Evolutionary conservation across 75 land plant species (phyloP).

Genomic region (Cupressus sempervirens): DNA sequence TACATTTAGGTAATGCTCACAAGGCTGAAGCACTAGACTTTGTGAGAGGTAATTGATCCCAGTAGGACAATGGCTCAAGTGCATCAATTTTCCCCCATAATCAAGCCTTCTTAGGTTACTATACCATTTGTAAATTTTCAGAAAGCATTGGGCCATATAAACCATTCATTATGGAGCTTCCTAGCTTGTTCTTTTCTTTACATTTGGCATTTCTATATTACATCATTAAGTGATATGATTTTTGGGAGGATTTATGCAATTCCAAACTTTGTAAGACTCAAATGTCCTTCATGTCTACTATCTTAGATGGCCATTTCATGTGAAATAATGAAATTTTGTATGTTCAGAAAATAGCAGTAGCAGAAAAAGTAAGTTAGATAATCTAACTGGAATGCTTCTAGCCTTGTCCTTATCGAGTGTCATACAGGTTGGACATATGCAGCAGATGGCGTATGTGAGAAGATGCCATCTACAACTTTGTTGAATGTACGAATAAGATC

Average conservation of each 20-base stretch:
- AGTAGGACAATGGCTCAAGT: background rate
- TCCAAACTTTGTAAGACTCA: background rate
- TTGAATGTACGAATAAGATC: constrained; percentile 63
- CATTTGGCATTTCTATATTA: background rate
- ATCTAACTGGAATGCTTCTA: background rate
- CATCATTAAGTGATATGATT: background rate
- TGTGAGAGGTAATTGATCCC: background rate
- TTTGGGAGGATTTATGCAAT: background rate
- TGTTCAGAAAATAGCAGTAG: constrained; percentile 1
- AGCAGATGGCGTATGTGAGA: constrained; percentile 88
- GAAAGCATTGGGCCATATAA: background rate
- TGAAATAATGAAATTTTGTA: background rate
- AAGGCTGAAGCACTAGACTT: background rate
- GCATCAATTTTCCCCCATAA: background rate
- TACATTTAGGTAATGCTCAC: background rate
- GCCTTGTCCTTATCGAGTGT: constrained; percentile 3
- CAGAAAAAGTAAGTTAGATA: constrained; percentile 2
- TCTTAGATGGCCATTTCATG: background rate
- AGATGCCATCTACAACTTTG: constrained; percentile 89
- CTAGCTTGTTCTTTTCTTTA: background rate
- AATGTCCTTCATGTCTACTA: background rate
- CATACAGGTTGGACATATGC: constrained; percentile 91
- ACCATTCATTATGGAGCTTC: background rate
- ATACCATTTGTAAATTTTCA: background rate
- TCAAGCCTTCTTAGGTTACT: background rate